Base-by-base conservation (phyloP, 495 filamentous ascomycete genomes). In the Astrothelium subdiscretum region DNA sequence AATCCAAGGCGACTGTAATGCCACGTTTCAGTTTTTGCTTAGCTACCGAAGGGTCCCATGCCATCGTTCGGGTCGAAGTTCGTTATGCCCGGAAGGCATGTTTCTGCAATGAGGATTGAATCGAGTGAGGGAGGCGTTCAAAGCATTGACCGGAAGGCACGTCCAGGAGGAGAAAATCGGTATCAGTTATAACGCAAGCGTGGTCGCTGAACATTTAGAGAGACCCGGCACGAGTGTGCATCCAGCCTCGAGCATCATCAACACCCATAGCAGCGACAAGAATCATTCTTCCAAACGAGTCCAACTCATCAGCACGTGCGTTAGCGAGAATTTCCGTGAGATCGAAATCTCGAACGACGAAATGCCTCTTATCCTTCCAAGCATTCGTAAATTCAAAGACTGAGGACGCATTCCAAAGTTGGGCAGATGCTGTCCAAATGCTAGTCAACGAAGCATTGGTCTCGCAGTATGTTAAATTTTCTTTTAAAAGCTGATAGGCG, bases 331-430 rank as follows among this genome's bases (percentile, higher is more conserved):
- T 62, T 6, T 64, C 66, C 0, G 61, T 63, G 35, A 78, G 76
- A 59, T 79, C 71, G n/a, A 72, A 62, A 62, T 77, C 72, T 20
- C 65, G 64, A 0, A 80, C 72, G 18, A 81, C 58, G 48, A 76
- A 76, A 59, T 79, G 79, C 26, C 73, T 71, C 60, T 75, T 75
- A 11, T 74, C 71, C 2, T 73, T 70, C 77, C 79, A 83, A 4
- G 77, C 78, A 1, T 73, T 66, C 2, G 75, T 73, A 62, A 83
- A 83, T 5, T 78, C 77, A 27, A 76, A 70, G 1, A 74, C 69
- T 26, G 72, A 74, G 2, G 60, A 63, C 6, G 80, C 76, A 32
- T 71, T 63, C 80, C 80, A 83, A 31, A 83, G 66, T 64, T 77
- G 71, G 22, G 76, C 73, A 2, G 79, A 81, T 65, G 12, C 66